phyloP scores from a whole-genome alignment of 352 stramenopile species.

The Globisporangium radiosum region DNA sequence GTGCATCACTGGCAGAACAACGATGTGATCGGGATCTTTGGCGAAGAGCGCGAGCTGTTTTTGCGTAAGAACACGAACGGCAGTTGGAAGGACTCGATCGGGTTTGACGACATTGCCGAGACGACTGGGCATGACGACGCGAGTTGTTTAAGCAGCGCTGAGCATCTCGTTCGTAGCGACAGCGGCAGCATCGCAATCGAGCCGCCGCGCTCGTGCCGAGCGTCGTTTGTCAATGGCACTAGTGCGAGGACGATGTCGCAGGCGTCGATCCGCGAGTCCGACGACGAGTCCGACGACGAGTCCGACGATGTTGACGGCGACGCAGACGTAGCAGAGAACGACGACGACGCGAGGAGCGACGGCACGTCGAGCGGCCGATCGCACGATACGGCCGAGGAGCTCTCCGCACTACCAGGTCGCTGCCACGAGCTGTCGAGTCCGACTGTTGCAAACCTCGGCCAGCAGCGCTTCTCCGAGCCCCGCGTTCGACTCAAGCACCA shows the following conservation, averaged over 20 bases:
- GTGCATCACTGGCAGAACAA: constrained; percentile 71
- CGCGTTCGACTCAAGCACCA: not conserved
- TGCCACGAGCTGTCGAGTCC: not conserved
- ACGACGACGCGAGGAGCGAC: not conserved
- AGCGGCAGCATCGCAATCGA: not conserved
- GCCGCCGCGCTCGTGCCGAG: not conserved
- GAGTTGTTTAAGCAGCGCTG: too few relatives aligned
- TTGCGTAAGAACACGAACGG: constrained; percentile 16
- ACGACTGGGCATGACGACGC: too few relatives aligned
- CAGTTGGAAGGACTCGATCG: constrained; percentile 5
- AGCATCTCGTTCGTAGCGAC: too few relatives aligned
- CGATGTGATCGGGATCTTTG: constrained; percentile 51
- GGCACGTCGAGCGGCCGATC: constrained; percentile 11
- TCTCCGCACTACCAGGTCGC: not conserved
- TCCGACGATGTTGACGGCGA: not conserved
- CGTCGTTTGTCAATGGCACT: constrained; percentile 3
- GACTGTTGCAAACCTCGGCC: not conserved
- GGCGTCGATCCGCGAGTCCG: constrained; percentile 2
- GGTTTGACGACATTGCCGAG: constrained; percentile 5
- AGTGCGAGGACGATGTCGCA: constrained; percentile 2
- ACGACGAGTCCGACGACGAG: not conserved
- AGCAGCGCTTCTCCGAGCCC: too few relatives aligned
- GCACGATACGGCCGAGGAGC: not conserved
- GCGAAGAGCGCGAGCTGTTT: constrained; percentile 32
- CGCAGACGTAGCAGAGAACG: not conserved